Conservation (phyloP, 768 basidiomycete species). For the Phaffia tasmanica region DNA sequence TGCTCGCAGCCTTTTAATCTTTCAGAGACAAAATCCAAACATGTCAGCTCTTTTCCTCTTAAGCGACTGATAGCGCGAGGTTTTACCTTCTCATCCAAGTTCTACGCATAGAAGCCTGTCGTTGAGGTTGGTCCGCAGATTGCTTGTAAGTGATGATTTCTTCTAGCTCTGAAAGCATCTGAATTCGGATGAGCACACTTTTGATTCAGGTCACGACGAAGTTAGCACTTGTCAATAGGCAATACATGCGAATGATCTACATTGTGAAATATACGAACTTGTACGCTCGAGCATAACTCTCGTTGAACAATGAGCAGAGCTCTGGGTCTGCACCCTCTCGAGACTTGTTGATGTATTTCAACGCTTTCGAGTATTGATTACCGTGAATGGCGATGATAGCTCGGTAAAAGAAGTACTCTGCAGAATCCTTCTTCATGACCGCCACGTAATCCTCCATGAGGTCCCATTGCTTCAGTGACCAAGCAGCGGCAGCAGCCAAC, state of each 20-base stretch:
- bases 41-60: neutral
- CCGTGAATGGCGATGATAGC: constrained; percentile 93
- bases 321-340: constrained; percentile 86
- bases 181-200: constrained; percentile 90
- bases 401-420: constrained; percentile 89
- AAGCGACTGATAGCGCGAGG: neutral
- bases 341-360: constrained; percentile 79
- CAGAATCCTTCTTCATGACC: constrained; percentile 83
- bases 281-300: constrained; percentile 94
- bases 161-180: constrained; percentile 95
- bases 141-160: constrained; percentile 96
- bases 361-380: constrained; percentile 85
- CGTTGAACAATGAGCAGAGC: constrained; percentile 78
- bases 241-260: neutral
- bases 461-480: constrained; percentile 96
- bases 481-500: constrained; percentile 91
- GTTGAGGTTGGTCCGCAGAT: constrained; percentile 80
- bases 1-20: constrained; percentile 92
- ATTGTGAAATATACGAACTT: constrained; percentile 49
- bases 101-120: constrained; percentile 77
- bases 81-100: constrained; percentile 93
- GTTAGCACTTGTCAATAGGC: neutral
- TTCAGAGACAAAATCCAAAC: constrained; percentile 1
- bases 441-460: constrained; percentile 94
- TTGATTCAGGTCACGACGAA: neutral